phyloP scores from a whole-genome alignment of 345 rosid species.

The Eucalyptus lansdowneana region DNA sequence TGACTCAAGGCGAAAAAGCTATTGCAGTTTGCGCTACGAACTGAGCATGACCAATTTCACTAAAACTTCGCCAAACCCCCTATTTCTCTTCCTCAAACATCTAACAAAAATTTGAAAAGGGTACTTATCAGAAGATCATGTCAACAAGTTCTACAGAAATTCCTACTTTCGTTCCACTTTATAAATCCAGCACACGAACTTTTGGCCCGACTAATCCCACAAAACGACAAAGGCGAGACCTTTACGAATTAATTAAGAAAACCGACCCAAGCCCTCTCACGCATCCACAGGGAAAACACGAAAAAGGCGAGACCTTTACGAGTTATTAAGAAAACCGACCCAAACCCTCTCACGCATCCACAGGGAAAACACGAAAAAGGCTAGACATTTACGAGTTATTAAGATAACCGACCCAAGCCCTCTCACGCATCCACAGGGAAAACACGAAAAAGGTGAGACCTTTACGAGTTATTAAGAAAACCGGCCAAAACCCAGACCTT shows the following conservation, averaged over 20 bases:
- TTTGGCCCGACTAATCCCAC: neutral
- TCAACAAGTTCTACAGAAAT: neutral
- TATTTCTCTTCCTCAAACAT: neutral
- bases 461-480: neutral
- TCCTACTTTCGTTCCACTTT: neutral
- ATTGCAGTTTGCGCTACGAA: neutral
- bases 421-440: neutral
- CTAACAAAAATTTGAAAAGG: neutral
- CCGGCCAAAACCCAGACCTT: constrained; percentile 26
- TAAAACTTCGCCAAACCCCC: neutral
- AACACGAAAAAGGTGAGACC: neutral
- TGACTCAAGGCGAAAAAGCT: neutral
- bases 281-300: neutral
- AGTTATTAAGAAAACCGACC: neutral
- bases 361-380: neutral
- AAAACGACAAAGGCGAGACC: neutral
- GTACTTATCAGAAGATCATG: neutral
- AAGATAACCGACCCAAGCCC: neutral
- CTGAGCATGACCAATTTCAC: neutral
- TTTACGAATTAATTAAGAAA: neutral
- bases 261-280: neutral
- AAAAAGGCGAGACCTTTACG: neutral
- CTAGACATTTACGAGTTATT: neutral
- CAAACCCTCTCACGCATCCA: neutral
- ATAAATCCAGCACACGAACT: neutral